A percentile compares a stretch with the other conserved stretches of the same genome.
Evolutionary conservation across 768 basidiomycete genomes (phyloP).

Genomic region (Tricholoma terreum): DNA sequence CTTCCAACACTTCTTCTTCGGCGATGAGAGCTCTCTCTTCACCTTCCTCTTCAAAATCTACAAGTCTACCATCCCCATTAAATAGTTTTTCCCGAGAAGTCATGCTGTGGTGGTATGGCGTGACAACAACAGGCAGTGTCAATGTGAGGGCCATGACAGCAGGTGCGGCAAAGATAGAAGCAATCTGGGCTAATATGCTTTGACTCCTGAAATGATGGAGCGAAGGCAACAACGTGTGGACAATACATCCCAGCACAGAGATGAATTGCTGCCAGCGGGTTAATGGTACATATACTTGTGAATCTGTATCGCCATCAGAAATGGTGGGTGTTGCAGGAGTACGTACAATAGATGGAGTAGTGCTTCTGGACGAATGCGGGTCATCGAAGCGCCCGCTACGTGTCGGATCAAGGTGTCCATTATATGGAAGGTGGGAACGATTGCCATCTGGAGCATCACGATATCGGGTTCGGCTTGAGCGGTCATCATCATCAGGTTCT

Average conservation of each 20-base stretch:
- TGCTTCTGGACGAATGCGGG: constrained; percentile 16
- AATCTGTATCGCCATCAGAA: constrained; percentile 40
- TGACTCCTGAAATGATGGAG: constrained; percentile 72
- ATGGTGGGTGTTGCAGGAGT: constrained; percentile 51
- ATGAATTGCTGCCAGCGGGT: constrained; percentile 40
- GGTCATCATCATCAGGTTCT: constrained; percentile 16
- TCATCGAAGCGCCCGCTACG: constrained; percentile 7
- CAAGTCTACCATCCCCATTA: constrained; percentile 43
- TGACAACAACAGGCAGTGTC: constrained; percentile 87
- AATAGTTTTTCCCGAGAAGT: constrained; percentile 38
- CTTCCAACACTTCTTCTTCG: constrained; percentile 70
- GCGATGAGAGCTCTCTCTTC: constrained; percentile 67
- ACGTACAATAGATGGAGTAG: constrained; percentile 54
- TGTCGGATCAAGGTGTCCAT: not conserved
- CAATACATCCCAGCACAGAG: constrained; percentile 37
- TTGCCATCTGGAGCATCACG: not conserved
- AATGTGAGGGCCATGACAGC: constrained; percentile 83
- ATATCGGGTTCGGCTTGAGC: constrained; percentile 2
- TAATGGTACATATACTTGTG: constrained; percentile 39
- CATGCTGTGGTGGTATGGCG: constrained; percentile 40
- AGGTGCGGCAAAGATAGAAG: constrained; percentile 79
- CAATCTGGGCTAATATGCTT: constrained; percentile 65
- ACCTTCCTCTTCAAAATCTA: constrained; percentile 77
- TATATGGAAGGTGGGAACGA: not conserved
- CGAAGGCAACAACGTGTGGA: constrained; percentile 81